Conservation (phyloP, 2,329 filamentous ascomycete genomes). For the Blastomyces emzantsi region DNA sequence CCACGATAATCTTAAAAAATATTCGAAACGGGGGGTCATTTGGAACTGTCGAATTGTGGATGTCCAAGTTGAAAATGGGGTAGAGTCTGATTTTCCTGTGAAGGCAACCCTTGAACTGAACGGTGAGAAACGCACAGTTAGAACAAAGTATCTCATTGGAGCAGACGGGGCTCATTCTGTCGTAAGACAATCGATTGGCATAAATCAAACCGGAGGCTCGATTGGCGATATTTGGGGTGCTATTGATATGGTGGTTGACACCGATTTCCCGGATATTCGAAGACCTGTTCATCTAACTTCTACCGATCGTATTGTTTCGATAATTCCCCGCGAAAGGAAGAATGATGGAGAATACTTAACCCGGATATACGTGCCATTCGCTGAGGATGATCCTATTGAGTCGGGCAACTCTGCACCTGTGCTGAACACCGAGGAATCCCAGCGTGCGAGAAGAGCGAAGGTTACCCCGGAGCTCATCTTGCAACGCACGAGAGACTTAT, state of each 20-base stretch:
- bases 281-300: constrained; percentile 72
- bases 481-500: constrained; percentile 54
- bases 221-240: constrained; percentile 67
- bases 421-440: constrained; percentile 47
- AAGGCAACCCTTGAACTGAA: constrained; percentile 26
- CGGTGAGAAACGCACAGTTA: constrained; percentile 35
- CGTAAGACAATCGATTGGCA: constrained; percentile 47
- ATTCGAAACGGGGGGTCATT: constrained; percentile 49
- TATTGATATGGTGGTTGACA: constrained; percentile 63
- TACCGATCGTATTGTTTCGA: constrained; percentile 64
- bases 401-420: background rate
- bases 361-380: constrained; percentile 52
- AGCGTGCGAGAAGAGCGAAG: constrained; percentile 54
- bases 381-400: constrained; percentile 17
- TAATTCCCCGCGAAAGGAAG: constrained; percentile 61
- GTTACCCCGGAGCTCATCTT: constrained; percentile 57
- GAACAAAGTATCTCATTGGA: constrained; percentile 61
- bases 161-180: constrained; percentile 62
- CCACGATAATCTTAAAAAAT: constrained; percentile 55
- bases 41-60: constrained; percentile 56
- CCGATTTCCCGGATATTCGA: constrained; percentile 70
- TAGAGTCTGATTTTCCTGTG: constrained; percentile 36
- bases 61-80: constrained; percentile 48
- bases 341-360: constrained; percentile 56
- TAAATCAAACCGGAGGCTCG: constrained; percentile 55